Percentiles rank a stretch among this genome's conserved stretches.
These are phyloP conservation scores for Pyricularia grisea DNA, from an alignment of 2,329 filamentous ascomycete genomes.

Conservation along the genomic window DNA sequence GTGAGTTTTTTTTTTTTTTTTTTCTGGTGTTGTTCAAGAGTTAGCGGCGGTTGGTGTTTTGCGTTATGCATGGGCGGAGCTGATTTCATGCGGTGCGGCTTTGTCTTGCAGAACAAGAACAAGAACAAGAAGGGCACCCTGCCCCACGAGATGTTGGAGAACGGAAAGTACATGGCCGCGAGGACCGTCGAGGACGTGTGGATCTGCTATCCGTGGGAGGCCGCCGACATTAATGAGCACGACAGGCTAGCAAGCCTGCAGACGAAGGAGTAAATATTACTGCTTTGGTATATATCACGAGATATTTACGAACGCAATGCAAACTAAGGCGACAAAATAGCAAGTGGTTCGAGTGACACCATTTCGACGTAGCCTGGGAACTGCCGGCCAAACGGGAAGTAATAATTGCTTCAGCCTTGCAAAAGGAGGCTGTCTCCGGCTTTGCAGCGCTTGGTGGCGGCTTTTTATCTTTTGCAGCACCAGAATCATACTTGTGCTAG, in stretches of 20 bases:
- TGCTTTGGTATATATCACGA: neutral
- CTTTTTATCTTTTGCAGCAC: neutral
- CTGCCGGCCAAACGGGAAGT: neutral
- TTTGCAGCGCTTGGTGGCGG: neutral
- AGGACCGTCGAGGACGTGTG: conserved; percentile 87
- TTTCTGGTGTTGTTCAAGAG: neutral
- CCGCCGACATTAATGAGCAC: conserved; percentile 86
- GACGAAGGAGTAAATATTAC: neutral
- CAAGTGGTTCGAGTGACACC: neutral
- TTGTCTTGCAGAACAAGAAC: conserved; percentile 70
- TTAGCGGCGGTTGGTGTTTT: neutral
- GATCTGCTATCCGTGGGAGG: conserved; percentile 99
- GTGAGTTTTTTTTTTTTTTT: no score
- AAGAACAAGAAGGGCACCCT: conserved; percentile 88
- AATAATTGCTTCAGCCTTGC: neutral
- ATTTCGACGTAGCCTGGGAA: neutral
- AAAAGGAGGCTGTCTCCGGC: neutral
- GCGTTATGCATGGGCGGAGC: neutral
- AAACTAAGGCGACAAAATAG: neutral
- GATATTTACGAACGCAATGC: neutral
- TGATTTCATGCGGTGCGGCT: conserved; percentile 7
- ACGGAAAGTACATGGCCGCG: conserved; percentile 72
- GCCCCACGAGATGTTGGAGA: conserved; percentile 65
- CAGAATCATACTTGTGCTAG: neutral
- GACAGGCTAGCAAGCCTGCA: conserved; percentile 56